These are phyloP conservation scores for Trichoderma sp. DNA, from an alignment of 2,329 filamentous ascomycete species.

Conservation along the genomic window DNA sequence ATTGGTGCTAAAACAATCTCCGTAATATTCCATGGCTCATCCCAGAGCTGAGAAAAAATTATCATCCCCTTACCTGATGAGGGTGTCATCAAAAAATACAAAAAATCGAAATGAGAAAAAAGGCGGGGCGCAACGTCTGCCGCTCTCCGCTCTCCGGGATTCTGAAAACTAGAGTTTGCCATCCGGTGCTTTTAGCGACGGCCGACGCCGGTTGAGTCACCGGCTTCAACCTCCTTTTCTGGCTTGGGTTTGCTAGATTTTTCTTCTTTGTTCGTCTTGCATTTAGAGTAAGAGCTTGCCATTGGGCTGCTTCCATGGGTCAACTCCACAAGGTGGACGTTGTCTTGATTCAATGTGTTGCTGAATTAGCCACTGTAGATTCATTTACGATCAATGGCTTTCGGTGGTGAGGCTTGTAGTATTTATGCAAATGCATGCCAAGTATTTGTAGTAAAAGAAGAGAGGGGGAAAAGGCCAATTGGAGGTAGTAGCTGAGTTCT, in stretches of 20 bases:
- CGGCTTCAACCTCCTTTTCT: neutral
- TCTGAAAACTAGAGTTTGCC: neutral
- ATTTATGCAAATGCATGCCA: too few relatives aligned
- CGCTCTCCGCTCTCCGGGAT: neutral
- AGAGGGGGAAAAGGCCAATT: neutral
- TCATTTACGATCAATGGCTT: neutral
- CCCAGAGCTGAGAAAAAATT: neutral
- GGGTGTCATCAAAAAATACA: conserved; percentile 10
- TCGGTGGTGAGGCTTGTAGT: neutral
- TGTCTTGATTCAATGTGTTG: neutral
- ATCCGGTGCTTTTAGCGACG: neutral
- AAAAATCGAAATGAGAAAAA: neutral
- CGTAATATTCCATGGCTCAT: neutral
- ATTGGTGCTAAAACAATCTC: neutral
- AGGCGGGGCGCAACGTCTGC: neutral
- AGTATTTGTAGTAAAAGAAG: neutral
- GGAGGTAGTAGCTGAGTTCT: neutral
- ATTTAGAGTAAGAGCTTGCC: neutral
- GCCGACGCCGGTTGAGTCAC: neutral
- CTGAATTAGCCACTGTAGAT: neutral
- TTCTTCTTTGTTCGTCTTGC: neutral
- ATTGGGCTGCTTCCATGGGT: neutral
- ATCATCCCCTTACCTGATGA: neutral
- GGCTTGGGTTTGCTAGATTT: neutral
- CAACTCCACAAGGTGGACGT: neutral